Evolutionary conservation across 2,329 filamentous ascomycete species (phyloP).

Genomic region (Waltergamsia citrina): DNA sequence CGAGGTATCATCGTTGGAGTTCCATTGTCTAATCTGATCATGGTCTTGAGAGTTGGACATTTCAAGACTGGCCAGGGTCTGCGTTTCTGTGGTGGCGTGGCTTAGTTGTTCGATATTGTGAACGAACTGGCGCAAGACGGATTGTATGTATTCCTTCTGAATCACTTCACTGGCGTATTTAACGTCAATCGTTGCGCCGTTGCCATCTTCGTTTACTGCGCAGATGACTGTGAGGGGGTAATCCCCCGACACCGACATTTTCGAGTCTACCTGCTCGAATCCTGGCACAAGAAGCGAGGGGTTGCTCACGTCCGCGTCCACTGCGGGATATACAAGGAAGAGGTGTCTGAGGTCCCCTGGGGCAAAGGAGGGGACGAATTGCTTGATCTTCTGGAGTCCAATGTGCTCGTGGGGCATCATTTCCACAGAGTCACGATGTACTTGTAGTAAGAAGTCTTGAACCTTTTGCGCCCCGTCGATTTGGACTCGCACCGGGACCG

Average conservation of each 20-base stretch:
- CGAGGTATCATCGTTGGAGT: slow-evolving; percentile 3
- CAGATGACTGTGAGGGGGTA: slow-evolving; percentile 4
- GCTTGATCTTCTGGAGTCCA: slow-evolving; percentile 11
- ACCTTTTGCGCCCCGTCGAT: slow-evolving; percentile 4
- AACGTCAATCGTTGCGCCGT: neutral
- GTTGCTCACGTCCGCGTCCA: neutral
- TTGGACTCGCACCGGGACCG: slow-evolving; percentile 7
- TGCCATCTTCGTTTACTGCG: neutral
- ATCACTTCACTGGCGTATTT: slow-evolving; percentile 4
- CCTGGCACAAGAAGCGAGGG: slow-evolving; percentile 2
- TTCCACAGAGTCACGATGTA: slow-evolving; percentile 4
- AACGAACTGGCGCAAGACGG: slow-evolving; percentile 3
- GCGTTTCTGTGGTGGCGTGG: slow-evolving; percentile 1
- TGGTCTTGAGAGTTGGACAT: slow-evolving; percentile 3
- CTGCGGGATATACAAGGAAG: slow-evolving; percentile 4
- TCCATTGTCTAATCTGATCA: slow-evolving; percentile 1
- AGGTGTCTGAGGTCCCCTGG: slow-evolving; percentile 3
- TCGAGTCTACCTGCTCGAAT: slow-evolving; percentile 4
- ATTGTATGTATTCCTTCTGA: slow-evolving; percentile 1
- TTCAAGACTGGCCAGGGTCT: slow-evolving; percentile 2
- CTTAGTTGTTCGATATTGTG: slow-evolving; percentile 3
- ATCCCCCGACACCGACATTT: slow-evolving; percentile 1
- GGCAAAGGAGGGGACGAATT: slow-evolving; percentile 3
- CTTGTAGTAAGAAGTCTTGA: slow-evolving; percentile 2
- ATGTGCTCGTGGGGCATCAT: slow-evolving; percentile 5